Conservation (phyloP, 495 filamentous ascomycete genomes). For the Podospora australis region DNA sequence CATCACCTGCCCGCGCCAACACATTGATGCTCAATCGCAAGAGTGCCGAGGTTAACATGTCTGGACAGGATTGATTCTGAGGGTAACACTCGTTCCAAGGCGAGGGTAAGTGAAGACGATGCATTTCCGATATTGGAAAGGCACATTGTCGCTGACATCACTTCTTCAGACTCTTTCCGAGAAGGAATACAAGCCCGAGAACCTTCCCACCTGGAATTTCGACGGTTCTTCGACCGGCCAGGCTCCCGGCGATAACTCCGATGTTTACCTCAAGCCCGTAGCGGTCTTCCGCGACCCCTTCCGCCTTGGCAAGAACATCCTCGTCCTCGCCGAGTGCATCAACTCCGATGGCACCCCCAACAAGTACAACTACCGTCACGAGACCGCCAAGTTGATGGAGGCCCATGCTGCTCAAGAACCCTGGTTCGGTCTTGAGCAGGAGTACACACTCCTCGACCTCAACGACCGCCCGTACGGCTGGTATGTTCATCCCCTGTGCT, state of each 20-base stretch:
- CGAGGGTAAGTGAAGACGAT: slow-evolving; percentile 62
- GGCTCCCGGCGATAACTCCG: slow-evolving; percentile 93
- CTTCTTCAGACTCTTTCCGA: slow-evolving; percentile 66
- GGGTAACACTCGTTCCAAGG: slow-evolving; percentile 79
- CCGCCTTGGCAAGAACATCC: slow-evolving; percentile 74
- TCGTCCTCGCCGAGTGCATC: slow-evolving; percentile 97
- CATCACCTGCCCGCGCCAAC: background rate
- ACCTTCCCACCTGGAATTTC: slow-evolving; percentile 98
- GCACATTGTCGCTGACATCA: background rate
- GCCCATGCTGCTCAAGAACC: slow-evolving; percentile 74
- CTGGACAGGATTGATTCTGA: slow-evolving; percentile 61
- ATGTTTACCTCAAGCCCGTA: slow-evolving; percentile 87
- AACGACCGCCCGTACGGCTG: slow-evolving; percentile 88
- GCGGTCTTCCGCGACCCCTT: slow-evolving; percentile 72
- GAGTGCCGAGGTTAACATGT: background rate
- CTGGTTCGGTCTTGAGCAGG: slow-evolving; percentile 99
- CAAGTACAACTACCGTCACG: slow-evolving; percentile 91
- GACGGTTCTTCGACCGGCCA: slow-evolving; percentile 94
- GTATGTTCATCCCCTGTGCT: slow-evolving; percentile 44
- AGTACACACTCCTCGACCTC: slow-evolving; percentile 63
- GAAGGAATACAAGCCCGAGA: slow-evolving; percentile 55
- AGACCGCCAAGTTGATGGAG: slow-evolving; percentile 68
- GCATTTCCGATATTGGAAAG: slow-evolving; percentile 3
- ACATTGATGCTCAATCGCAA: background rate
- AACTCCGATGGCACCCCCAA: slow-evolving; percentile 93